These are phyloP conservation scores for Platanus orientalis DNA, from an alignment of 164 flowering plant genomes.

Conservation along the genomic window DNA sequence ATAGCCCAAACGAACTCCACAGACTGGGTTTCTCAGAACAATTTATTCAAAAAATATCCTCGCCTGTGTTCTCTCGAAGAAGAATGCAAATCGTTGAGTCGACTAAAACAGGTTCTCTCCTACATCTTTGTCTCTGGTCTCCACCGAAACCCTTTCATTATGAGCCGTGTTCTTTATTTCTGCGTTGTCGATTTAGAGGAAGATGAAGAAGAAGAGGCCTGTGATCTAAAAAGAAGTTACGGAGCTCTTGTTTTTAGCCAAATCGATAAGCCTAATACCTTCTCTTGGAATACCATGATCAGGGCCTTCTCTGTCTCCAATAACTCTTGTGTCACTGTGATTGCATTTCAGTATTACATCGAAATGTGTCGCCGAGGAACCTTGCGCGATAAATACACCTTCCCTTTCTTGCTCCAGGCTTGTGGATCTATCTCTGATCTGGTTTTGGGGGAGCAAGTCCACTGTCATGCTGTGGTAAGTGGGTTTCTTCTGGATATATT, in stretches of 20 bases:
- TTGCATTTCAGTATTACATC: neutral
- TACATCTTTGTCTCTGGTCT: constrained; percentile 2
- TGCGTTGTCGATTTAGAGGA: neutral
- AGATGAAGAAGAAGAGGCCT: too few relatives aligned
- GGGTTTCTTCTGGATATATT: neutral
- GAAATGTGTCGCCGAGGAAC: neutral
- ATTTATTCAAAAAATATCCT: neutral
- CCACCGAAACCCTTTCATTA: neutral
- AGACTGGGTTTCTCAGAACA: constrained; percentile 1
- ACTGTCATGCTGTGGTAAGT: neutral
- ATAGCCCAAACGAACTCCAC: too few relatives aligned
- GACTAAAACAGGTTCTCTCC: neutral
- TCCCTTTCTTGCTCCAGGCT: constrained; percentile 1
- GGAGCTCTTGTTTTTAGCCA: neutral
- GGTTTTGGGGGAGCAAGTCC: neutral
- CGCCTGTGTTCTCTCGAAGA: neutral
- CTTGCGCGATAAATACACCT: neutral
- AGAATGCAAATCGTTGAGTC: neutral
- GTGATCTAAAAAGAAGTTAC: neutral
- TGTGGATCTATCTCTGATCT: neutral
- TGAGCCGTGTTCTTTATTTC: neutral
- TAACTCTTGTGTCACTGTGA: neutral
- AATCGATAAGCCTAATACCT: neutral
- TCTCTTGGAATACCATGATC: constrained; percentile 2
- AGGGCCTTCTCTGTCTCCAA: neutral